Evolutionary conservation across 371 early-diverging fungal species (phyloP).

Genomic region (Saksenaea vasiformis): DNA sequence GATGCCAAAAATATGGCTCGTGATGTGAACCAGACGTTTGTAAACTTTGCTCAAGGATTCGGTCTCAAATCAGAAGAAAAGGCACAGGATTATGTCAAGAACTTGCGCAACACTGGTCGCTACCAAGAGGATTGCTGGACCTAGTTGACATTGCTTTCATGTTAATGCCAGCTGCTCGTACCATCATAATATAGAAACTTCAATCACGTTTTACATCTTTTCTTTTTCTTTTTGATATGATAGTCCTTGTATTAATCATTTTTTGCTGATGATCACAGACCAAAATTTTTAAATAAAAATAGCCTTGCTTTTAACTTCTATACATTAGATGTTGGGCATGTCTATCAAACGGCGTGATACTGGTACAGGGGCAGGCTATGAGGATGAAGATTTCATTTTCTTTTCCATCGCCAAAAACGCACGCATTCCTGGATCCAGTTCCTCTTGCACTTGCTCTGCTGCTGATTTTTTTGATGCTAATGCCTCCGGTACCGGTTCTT

Average conservation of each 20-base stretch:
- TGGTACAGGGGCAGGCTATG: background rate
- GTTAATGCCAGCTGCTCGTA: background rate
- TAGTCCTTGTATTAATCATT: too few species aligned
- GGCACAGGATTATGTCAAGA: constrained; percentile 81
- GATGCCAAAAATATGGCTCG: constrained; percentile 97
- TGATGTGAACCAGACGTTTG: constrained; percentile 79
- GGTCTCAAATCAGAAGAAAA: constrained; percentile 73
- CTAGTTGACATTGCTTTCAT: constrained; percentile 26
- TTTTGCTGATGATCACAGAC: too few species aligned
- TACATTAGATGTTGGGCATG: background rate
- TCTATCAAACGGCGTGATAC: too few species aligned
- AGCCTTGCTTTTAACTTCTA: too few species aligned
- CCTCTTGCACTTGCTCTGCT: constrained; percentile 24
- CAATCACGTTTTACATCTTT: too few species aligned
- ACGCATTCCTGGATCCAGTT: constrained; percentile 50
- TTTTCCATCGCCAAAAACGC: constrained; percentile 48
- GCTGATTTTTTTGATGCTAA: constrained; percentile 16
- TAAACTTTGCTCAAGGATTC: constrained; percentile 64
- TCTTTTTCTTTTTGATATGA: too few species aligned
- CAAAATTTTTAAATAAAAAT: too few species aligned
- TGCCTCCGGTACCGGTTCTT: constrained; percentile 26
- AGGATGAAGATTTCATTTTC: constrained; percentile 18
- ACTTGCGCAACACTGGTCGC: constrained; percentile 75
- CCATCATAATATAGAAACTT: too few species aligned
- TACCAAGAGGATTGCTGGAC: constrained; percentile 97